phyloP scores from a whole-genome alignment of 1,284 basidiomycete species.

The Leccinum solheimii region DNA sequence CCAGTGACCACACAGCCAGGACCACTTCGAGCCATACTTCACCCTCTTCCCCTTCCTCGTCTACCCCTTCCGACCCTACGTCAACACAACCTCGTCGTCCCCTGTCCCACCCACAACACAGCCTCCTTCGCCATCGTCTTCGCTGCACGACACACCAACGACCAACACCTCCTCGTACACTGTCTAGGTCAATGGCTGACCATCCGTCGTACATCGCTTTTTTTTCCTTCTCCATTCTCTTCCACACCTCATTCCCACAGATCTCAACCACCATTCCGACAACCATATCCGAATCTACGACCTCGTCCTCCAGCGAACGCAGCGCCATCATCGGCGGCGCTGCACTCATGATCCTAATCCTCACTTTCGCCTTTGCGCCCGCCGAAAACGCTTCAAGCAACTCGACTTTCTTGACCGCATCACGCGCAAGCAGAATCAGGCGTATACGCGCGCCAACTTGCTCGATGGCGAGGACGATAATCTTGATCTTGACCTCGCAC shows the following conservation, averaged over 20 bases:
- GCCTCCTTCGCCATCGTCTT: no score
- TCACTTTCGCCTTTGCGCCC: slow-evolving; percentile 42
- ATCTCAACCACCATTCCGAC: slow-evolving; percentile 15
- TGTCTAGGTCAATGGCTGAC: no score
- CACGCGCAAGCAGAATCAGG: slow-evolving; percentile 34
- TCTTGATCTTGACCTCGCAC: slow-evolving; percentile 30
- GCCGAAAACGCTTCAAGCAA: slow-evolving; percentile 43
- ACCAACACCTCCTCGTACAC: no score
- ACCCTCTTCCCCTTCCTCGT: no score
- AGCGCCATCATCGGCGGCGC: slow-evolving; percentile 49
- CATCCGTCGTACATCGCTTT: no score
- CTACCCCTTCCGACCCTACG: no score
- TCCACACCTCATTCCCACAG: slow-evolving; percentile 8
- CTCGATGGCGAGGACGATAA: slow-evolving; percentile 44
- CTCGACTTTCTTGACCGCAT: slow-evolving; percentile 38
- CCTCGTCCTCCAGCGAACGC: slow-evolving; percentile 24
- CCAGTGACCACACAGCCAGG: no score
- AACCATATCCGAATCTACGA: slow-evolving; percentile 16
- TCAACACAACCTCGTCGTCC: no score
- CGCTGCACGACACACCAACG: no score
- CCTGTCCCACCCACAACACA: no score
- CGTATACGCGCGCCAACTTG: slow-evolving; percentile 40
- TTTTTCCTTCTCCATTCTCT: not conserved
- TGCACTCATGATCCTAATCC: slow-evolving; percentile 39
- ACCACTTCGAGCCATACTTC: no score